Evolutionary conservation across 345 rosid species (phyloP), one percentile per base, ranked within the genome.

Genomic region (Eutrema yunnanense): DNA sequence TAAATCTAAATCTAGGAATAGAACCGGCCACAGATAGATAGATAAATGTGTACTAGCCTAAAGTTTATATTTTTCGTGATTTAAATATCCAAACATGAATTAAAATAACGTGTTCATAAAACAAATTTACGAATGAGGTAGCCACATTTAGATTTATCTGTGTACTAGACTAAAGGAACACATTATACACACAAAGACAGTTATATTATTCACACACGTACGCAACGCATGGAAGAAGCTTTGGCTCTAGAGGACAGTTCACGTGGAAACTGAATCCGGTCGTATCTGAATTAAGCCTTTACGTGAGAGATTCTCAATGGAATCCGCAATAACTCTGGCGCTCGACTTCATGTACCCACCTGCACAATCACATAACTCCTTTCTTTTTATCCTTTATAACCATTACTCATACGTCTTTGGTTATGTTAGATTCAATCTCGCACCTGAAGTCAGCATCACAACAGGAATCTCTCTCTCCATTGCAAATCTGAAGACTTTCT

Each of bases 291-390:
- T 88, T 67, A 94, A 77, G 44, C 81, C 48, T 68, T 87, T 84
- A 61, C 71, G 82, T 9, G 90, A 84, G 54, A 94, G 96, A 73
- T 94, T 91, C 56, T 44, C 75, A 11, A 91, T 84, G 40, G 98
- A 91, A 81, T 88, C 81, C 9, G 98, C 96, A 19, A 94, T 83
- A 32, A 91, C 93, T 83, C 88, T 81, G 37, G 98, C 98, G 41
- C 96, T 94, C 30, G 90, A 82, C 82, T 94, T 91, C 97, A 89
- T 89, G 69, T 94, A 94, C 80, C 97, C 98, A 44, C 97, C 98
- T 91, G 83, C 78, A 82, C 79, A n/a, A 51, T 50, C 50, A 68
- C 38, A 68, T 9, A 36, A 16, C 34, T 30, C 0, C 3, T 27
- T n/a, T 68, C 1, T 33, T 27, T 22, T 49, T 51, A n/a, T 13